Percentiles rank a stretch among this genome's conserved stretches.
Conservation (phyloP, 1,284 basidiomycete species). For the Puccinia coronata region DNA sequence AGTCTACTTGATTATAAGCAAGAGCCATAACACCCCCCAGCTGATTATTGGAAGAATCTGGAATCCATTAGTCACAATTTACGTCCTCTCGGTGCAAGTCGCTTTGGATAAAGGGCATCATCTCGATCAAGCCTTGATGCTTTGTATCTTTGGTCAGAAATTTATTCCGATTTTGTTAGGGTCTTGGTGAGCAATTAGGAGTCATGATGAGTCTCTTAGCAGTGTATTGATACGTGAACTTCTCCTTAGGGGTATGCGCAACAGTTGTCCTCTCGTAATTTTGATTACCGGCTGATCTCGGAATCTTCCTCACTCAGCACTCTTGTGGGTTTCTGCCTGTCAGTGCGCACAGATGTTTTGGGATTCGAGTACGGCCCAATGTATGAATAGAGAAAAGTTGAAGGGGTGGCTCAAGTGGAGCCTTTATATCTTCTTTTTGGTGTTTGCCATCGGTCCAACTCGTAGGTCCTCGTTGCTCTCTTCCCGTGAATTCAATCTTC, state of each 20-base stretch:
- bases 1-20: background rate
- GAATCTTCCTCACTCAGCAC: slow-evolving; percentile 4
- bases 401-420: background rate
- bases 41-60: background rate
- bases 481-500: background rate
- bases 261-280: background rate
- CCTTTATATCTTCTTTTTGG: background rate
- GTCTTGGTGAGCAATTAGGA: background rate
- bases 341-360: slow-evolving; percentile 18
- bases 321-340: slow-evolving; percentile 12
- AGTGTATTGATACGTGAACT: background rate
- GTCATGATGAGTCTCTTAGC: background rate
- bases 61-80: slow-evolving; percentile 8
- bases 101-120: background rate
- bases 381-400: background rate
- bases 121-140: background rate
- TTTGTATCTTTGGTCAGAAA: slow-evolving; percentile 12
- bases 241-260: background rate
- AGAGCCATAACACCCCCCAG: background rate
- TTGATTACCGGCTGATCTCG: slow-evolving; percentile 10
- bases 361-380: background rate
- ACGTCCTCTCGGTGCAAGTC: background rate
- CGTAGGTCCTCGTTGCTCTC: background rate
- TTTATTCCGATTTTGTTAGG: slow-evolving; percentile 8
- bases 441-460: background rate